Percentiles rank a stretch among this genome's conserved stretches.
These are phyloP conservation scores for Albugo candida DNA, from an alignment of 352 stramenopile species.

Conservation along the genomic window DNA sequence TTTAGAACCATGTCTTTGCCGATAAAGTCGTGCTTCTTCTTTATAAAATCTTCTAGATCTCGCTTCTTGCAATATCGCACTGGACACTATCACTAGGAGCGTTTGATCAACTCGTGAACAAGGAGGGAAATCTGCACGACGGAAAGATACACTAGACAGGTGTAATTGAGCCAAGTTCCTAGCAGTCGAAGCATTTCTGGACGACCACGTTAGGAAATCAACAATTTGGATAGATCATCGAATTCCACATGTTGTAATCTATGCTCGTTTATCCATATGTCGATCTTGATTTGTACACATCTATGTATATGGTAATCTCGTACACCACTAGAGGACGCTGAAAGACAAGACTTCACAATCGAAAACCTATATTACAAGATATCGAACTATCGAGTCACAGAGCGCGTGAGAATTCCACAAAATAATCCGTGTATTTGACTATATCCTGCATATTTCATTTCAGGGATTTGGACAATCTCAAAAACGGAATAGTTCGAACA, in stretches of 20 bases:
- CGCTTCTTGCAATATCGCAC: conserved; percentile 85
- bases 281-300: not conserved
- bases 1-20: not conserved
- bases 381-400: conserved; percentile 81
- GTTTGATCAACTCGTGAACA: conserved; percentile 81
- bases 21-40: not conserved
- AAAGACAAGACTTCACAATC: conserved; percentile 94
- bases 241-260: conserved; percentile 28
- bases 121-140: conserved; percentile 30
- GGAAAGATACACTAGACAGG: conserved; percentile 26
- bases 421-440: not conserved
- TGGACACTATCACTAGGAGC: conserved; percentile 89
- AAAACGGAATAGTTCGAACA: conserved; percentile 80
- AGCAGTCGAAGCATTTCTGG: conserved; percentile 98
- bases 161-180: conserved; percentile 57
- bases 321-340: conserved; percentile 75
- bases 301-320: conserved; percentile 17
- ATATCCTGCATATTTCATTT: too few species aligned
- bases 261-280: not conserved
- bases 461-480: conserved; percentile 85
- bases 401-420: conserved; percentile 9
- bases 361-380: conserved; percentile 99
- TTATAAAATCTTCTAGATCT: conserved; percentile 37
- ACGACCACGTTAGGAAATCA: conserved; percentile 91
- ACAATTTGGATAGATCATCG: conserved; percentile 55